Evolutionary conservation across 2,329 filamentous ascomycete genomes (phyloP).

Genomic region (Aureobasidium sp.): DNA sequence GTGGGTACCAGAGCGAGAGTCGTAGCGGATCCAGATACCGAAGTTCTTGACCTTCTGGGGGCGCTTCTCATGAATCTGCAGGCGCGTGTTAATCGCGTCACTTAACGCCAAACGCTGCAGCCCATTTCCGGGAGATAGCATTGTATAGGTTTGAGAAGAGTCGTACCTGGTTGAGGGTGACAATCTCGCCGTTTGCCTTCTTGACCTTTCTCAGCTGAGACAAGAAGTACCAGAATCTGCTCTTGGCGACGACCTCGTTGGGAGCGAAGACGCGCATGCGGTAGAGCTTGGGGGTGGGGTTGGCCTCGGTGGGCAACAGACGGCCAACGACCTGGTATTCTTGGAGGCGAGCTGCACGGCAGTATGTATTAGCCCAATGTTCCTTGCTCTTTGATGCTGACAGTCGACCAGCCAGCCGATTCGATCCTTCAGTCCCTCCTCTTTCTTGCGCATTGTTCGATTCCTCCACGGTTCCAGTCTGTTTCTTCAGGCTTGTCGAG

Average conservation of each 20-base stretch:
- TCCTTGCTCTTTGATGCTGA: constrained; percentile 17
- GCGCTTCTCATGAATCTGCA: constrained; percentile 94
- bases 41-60: constrained; percentile 99
- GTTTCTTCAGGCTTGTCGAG: neutral
- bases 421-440: constrained; percentile 5
- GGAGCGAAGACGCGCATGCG: constrained; percentile 99
- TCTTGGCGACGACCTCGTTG: constrained; percentile 98
- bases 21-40: constrained; percentile 99
- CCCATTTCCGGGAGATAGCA: constrained; percentile 19
- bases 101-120: constrained; percentile 17
- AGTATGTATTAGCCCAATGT: constrained; percentile 28
- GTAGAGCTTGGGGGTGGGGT: constrained; percentile 97
- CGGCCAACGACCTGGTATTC: constrained; percentile 99
- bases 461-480: neutral
- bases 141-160: constrained; percentile 15
- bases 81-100: constrained; percentile 15
- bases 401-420: constrained; percentile 6
- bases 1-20: constrained; percentile 99
- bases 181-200: constrained; percentile 99
- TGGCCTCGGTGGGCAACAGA: constrained; percentile 94
- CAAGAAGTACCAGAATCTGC: constrained; percentile 99
- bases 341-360: constrained; percentile 82
- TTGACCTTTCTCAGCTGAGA: constrained; percentile 99
- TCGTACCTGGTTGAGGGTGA: constrained; percentile 88
- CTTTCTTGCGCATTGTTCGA: neutral